These are phyloP conservation scores for Hymenoscyphus scutula DNA, from an alignment of 2,329 filamentous ascomycete genomes.

Conservation along the genomic window DNA sequence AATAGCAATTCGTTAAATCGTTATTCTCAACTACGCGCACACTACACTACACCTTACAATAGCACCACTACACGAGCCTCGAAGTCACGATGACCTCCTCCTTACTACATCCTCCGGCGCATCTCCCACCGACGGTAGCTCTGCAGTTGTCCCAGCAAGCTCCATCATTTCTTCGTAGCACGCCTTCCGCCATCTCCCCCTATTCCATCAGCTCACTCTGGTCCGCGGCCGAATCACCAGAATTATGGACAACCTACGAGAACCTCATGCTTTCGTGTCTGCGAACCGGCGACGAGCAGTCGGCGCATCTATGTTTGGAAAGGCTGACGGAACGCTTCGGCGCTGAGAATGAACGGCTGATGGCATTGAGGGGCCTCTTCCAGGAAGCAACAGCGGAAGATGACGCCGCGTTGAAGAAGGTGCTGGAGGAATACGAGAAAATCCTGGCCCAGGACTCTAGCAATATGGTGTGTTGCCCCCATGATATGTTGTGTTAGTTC, in stretches of 20 bases:
- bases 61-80: neutral
- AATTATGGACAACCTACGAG: constrained; percentile 83
- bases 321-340: constrained; percentile 80
- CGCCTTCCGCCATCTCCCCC: constrained; percentile 53
- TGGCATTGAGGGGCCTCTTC: constrained; percentile 78
- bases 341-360: constrained; percentile 76
- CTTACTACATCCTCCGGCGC: constrained; percentile 55
- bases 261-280: constrained; percentile 83
- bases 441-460: constrained; percentile 71
- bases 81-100: constrained; percentile 47
- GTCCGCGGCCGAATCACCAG: constrained; percentile 64
- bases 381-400: constrained; percentile 77
- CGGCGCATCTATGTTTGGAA: constrained; percentile 73
- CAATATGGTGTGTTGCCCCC: constrained; percentile 65
- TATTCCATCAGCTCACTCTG: constrained; percentile 54
- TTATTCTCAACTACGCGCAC: neutral
- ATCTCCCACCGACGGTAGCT: constrained; percentile 55
- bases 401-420: constrained; percentile 60
- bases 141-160: constrained; percentile 61
- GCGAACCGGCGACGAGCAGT: constrained; percentile 76
- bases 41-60: neutral
- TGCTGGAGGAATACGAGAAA: constrained; percentile 75
- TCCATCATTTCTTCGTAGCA: constrained; percentile 53
- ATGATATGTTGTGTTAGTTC: constrained; percentile 6
- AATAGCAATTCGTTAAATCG: neutral